phyloP scores from a whole-genome alignment of 2,329 filamentous ascomycete genomes.

The Colletotrichum plurivorum region DNA sequence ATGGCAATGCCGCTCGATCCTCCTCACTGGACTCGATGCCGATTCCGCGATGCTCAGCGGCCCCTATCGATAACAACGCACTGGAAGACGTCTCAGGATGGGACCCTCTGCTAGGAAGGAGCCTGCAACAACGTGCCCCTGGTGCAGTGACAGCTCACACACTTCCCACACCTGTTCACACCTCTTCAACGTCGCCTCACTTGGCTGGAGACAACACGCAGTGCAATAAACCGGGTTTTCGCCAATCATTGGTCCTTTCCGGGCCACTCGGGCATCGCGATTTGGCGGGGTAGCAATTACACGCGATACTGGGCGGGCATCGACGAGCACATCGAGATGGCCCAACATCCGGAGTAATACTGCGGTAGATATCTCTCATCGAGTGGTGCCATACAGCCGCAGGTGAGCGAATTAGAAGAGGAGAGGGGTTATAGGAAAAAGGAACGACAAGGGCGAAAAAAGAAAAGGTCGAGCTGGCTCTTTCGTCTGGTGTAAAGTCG shows the following conservation, averaged over 20 bases:
- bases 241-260: slow-evolving; percentile 18
- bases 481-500: not conserved
- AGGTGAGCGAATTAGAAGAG: not conserved
- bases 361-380: not conserved
- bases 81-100: slow-evolving; percentile 28
- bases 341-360: not conserved
- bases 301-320: slow-evolving; percentile 25
- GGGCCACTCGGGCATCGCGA: not conserved
- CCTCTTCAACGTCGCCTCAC: not conserved
- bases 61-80: slow-evolving; percentile 31
- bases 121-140: slow-evolving; percentile 21
- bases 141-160: slow-evolving; percentile 30
- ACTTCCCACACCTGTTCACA: slow-evolving; percentile 1
- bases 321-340: slow-evolving; percentile 28
- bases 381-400: not conserved
- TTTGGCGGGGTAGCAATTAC: slow-evolving; percentile 6
- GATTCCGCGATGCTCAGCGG: slow-evolving; percentile 2
- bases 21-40: slow-evolving; percentile 28
- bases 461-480: not conserved
- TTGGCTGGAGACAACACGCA: not conserved
- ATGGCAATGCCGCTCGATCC: slow-evolving; percentile 23
- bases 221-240: slow-evolving; percentile 11
- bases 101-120: slow-evolving; percentile 24
- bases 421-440: not conserved
- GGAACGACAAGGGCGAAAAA: not conserved